phyloP scores from a whole-genome alignment of 192 early-diverging fungal genomes.

The Jimgerdemannia lactiflua region DNA sequence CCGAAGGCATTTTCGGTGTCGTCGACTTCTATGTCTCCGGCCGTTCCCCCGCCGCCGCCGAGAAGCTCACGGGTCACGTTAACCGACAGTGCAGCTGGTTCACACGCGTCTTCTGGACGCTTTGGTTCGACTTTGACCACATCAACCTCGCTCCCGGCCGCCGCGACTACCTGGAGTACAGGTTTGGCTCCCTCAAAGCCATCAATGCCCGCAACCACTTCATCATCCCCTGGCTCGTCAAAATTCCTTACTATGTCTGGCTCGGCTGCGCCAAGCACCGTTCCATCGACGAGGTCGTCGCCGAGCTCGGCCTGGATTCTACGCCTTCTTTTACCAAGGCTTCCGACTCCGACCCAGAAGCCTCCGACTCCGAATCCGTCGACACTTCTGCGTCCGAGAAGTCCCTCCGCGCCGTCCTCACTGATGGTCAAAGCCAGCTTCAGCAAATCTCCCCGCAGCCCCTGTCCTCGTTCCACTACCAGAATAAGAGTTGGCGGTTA shows the following conservation, averaged over 20 bases:
- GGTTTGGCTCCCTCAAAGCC: constrained; percentile 72
- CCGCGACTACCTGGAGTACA: constrained; percentile 83
- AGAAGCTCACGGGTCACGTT: constrained; percentile 41
- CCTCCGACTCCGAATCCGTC: background rate
- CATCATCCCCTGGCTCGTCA: constrained; percentile 62
- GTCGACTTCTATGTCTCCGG: constrained; percentile 78
- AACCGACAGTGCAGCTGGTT: constrained; percentile 75
- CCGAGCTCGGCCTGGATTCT: background rate
- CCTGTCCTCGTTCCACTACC: constrained; percentile 18
- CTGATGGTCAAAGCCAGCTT: constrained; percentile 5
- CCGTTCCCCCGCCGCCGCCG: constrained; percentile 31
- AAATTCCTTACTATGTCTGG: constrained; percentile 90
- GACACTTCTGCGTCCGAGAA: background rate
- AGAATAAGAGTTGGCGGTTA: constrained; percentile 43
- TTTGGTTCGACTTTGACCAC: constrained; percentile 87
- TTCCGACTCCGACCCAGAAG: constrained; percentile 22
- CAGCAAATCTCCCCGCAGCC: constrained; percentile 1
- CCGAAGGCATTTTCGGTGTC: constrained; percentile 73
- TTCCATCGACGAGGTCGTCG: constrained; percentile 11
- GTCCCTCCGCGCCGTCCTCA: constrained; percentile 4
- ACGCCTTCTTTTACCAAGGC: constrained; percentile 25
- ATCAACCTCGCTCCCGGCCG: constrained; percentile 75
- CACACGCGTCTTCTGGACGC: constrained; percentile 80
- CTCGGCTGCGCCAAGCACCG: constrained; percentile 58
- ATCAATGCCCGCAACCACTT: constrained; percentile 74